Conservation (phyloP, 805 yeast genomes). For the Candida xiaguanensis region DNA sequence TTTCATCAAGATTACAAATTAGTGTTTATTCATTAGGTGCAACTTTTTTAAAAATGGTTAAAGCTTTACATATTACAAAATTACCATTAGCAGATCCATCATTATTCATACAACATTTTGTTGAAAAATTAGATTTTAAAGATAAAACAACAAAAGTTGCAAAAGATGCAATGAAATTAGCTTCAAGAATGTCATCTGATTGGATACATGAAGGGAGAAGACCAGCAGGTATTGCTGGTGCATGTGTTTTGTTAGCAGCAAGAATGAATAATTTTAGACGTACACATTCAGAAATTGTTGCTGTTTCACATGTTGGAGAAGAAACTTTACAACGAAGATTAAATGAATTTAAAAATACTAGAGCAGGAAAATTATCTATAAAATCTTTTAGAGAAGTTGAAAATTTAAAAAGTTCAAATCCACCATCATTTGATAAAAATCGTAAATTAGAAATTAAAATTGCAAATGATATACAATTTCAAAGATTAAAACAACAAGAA, state of each 20-base stretch:
- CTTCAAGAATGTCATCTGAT: slow-evolving; percentile 87
- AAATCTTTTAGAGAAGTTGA: slow-evolving; percentile 58
- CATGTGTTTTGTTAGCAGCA: slow-evolving; percentile 88
- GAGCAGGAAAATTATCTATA: slow-evolving; percentile 70
- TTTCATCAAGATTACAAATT: slow-evolving; percentile 83
- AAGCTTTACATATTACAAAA: slow-evolving; percentile 68
- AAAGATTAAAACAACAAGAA: slow-evolving; percentile 13
- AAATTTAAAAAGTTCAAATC: slow-evolving; percentile 50
- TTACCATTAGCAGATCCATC: slow-evolving; percentile 94
- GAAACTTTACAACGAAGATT: slow-evolving; percentile 88
- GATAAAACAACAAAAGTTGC: slow-evolving; percentile 69
- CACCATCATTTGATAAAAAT: slow-evolving; percentile 78
- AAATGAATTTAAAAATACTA: slow-evolving; percentile 79
- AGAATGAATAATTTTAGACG: slow-evolving; percentile 94
- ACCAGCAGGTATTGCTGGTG: slow-evolving; percentile 99
- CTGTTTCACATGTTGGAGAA: slow-evolving; percentile 92
- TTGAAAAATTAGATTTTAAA: slow-evolving; percentile 82
- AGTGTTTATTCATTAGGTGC: slow-evolving; percentile 95
- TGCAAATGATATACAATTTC: slow-evolving; percentile 26
- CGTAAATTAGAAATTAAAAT: slow-evolving; percentile 47
- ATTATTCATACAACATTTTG: slow-evolving; percentile 88
- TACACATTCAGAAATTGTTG: slow-evolving; percentile 89
- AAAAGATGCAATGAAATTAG: slow-evolving; percentile 80
- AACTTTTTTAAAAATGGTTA: slow-evolving; percentile 90
- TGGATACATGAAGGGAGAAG: slow-evolving; percentile 97